A percentile compares a stretch with the other conserved stretches of the same genome.
phyloP scores from a whole-genome alignment of 2,329 filamentous ascomycete genomes.

The Fusarium bactridioides region DNA sequence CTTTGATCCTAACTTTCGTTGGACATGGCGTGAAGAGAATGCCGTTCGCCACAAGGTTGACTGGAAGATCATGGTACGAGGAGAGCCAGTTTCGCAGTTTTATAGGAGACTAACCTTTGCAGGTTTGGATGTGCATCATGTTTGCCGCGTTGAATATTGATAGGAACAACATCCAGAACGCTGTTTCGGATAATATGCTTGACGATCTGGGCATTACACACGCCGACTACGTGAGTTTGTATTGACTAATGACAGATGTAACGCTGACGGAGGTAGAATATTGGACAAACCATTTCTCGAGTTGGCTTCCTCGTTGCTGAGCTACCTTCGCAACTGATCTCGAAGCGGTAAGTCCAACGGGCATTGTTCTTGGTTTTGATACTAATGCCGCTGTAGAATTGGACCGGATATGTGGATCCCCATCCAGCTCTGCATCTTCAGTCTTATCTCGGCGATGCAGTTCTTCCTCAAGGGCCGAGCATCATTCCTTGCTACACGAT shows the following conservation, averaged over 20 bases:
- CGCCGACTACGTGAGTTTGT: conserved; percentile 12
- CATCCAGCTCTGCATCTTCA: conserved; percentile 52
- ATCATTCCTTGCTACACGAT: conserved; percentile 43
- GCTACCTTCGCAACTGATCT: conserved; percentile 12
- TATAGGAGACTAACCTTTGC: neutral
- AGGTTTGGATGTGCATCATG: conserved; percentile 42
- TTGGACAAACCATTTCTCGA: conserved; percentile 22
- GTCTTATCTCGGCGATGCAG: conserved; percentile 45
- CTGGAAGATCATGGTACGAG: conserved; percentile 49
- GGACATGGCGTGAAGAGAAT: conserved; percentile 48
- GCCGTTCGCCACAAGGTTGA: conserved; percentile 46
- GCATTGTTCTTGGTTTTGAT: too few relatives aligned
- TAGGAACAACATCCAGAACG: conserved; percentile 48
- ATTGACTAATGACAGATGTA: too few relatives aligned
- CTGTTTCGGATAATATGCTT: conserved; percentile 49
- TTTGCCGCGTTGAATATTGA: conserved; percentile 48
- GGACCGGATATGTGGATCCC: conserved; percentile 61
- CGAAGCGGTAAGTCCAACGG: too few relatives aligned
- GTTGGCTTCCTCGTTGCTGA: conserved; percentile 23
- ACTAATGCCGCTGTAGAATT: too few relatives aligned
- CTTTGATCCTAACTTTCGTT: conserved; percentile 47
- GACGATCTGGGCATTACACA: conserved; percentile 38
- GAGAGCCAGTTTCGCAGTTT: fast-evolving
- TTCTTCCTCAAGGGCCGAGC: conserved; percentile 45
- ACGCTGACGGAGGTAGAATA: neutral